Evolutionary conservation across 116 monocot species (phyloP).

Genomic region (Dioscorea cayenensis): DNA sequence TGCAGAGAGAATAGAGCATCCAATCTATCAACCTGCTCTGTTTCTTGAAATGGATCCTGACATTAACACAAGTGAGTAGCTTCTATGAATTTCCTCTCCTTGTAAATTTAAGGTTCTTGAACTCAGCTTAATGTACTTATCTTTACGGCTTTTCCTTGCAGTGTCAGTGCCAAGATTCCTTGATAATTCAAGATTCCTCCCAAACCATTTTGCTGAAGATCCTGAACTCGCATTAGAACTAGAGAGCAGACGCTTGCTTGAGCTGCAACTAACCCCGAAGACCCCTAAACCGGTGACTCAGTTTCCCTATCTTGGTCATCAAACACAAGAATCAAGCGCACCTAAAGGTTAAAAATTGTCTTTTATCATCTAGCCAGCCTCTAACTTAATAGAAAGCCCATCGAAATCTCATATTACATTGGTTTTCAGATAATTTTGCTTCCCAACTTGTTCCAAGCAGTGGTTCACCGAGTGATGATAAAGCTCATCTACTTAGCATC

Average conservation of each 20-base stretch:
- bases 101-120: neutral
- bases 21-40: conserved; percentile 8
- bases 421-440: conserved; percentile 16
- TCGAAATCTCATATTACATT: conserved; percentile 8
- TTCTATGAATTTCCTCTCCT: neutral
- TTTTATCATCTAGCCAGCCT: neutral
- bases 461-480: conserved; percentile 12
- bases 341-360: conserved; percentile 16
- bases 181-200: conserved; percentile 14
- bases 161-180: conserved; percentile 14
- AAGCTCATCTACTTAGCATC: conserved; percentile 7
- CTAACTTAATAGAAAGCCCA: neutral
- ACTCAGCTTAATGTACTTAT: neutral
- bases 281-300: neutral
- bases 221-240: conserved; percentile 22
- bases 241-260: conserved; percentile 23
- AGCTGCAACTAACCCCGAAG: conserved; percentile 14
- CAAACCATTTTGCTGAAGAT: conserved; percentile 20
- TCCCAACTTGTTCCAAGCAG: neutral
- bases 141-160: neutral
- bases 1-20: conserved; percentile 11
- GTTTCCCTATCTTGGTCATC: conserved; percentile 3
- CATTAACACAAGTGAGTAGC: conserved; percentile 13
- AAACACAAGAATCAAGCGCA: conserved; percentile 14
- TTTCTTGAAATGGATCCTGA: conserved; percentile 21